Evolutionary conservation across 2,329 filamentous ascomycete species (phyloP).

Genomic region (Exophiala alcalophila): DNA sequence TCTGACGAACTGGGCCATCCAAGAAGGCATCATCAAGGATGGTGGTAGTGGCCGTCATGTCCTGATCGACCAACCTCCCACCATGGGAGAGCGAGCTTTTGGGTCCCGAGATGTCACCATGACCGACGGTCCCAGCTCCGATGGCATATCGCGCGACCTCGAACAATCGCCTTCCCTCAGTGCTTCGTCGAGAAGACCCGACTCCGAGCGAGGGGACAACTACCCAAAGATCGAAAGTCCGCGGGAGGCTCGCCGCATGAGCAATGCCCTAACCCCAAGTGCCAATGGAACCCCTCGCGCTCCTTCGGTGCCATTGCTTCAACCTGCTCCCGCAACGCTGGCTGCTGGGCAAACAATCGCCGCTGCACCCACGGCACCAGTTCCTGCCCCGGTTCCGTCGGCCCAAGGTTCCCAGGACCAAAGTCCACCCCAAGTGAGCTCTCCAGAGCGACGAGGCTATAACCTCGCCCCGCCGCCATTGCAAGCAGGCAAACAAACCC

Average conservation of each 20-base stretch:
- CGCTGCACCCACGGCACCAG: constrained; percentile 7
- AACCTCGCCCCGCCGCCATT: constrained; percentile 29
- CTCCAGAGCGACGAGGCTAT: constrained; percentile 26
- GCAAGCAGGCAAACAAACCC: constrained; percentile 9
- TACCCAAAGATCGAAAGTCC: constrained; percentile 24
- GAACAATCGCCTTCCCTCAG: constrained; percentile 25
- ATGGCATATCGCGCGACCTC: constrained; percentile 21
- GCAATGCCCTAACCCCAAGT: constrained; percentile 21
- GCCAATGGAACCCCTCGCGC: constrained; percentile 24
- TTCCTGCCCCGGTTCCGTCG: constrained; percentile 15
- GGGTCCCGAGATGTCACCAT: constrained; percentile 25
- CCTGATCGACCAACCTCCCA: constrained; percentile 29
- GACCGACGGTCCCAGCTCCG: constrained; percentile 27
- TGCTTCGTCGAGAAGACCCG: constrained; percentile 19
- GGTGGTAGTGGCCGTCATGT: constrained; percentile 28
- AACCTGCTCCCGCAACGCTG: constrained; percentile 5
- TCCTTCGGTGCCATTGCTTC: constrained; percentile 19
- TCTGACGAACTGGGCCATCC: constrained; percentile 42
- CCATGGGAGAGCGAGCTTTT: constrained; percentile 23
- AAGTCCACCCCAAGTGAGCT: constrained; percentile 17
- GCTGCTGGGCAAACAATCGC: constrained; percentile 10
- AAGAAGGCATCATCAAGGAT: constrained; percentile 35
- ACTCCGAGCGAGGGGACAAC: constrained; percentile 20
- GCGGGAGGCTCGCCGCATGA: constrained; percentile 20
- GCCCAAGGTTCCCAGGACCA: constrained; percentile 11